These are phyloP conservation scores for Tylopilus intermedius DNA, from an alignment of 768 basidiomycete genomes.

Conservation along the genomic window DNA sequence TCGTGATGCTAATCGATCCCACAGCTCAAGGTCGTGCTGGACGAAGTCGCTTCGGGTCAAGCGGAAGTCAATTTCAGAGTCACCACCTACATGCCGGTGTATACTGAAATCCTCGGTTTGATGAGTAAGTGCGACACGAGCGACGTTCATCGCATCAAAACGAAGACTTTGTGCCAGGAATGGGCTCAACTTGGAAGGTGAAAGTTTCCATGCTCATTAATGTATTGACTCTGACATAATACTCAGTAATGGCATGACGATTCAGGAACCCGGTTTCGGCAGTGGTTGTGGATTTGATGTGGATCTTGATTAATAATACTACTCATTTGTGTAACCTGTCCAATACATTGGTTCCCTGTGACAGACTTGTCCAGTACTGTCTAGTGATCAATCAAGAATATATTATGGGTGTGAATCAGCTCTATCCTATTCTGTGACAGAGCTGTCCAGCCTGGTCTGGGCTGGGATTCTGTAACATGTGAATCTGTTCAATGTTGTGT, in stretches of 20 bases:
- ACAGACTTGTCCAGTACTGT: too few species aligned
- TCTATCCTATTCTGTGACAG: too few species aligned
- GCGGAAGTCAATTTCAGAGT: neutral
- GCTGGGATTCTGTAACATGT: too few species aligned
- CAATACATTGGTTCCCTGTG: too few species aligned
- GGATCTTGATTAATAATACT: neutral
- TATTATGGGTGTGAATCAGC: too few species aligned
- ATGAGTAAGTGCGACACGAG: neutral
- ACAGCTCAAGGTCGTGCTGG: neutral
- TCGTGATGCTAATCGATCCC: neutral
- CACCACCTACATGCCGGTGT: neutral
- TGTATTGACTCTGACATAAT: neutral
- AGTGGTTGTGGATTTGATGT: too few species aligned
- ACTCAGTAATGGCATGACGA: neutral
- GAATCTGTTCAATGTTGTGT: too few species aligned
- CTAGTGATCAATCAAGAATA: too few species aligned
- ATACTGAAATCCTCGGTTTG: neutral
- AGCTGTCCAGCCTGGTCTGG: too few species aligned
- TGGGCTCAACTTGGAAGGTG: neutral
- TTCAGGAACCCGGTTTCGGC: neutral
- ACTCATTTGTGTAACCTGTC: too few species aligned
- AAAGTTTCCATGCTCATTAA: too few species aligned
- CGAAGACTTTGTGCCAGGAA: neutral
- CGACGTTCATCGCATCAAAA: neutral
- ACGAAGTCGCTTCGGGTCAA: neutral